Conservation (phyloP, 225 moss, liverwort and hornwort species). For the Sphagnum tenellum region DNA sequence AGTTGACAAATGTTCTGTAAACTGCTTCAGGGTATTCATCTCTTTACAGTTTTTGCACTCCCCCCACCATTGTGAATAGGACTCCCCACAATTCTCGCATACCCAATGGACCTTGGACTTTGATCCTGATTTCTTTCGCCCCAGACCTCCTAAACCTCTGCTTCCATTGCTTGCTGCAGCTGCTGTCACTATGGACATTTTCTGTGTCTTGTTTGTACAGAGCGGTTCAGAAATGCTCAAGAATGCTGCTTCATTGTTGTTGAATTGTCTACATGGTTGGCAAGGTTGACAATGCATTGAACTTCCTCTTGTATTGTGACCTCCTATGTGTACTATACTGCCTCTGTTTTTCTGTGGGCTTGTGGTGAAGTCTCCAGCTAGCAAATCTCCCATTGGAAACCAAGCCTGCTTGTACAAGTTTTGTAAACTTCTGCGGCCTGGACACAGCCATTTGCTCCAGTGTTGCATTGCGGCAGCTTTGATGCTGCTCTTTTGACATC, state of each 20-base stretch:
- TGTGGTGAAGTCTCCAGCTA: conserved; percentile 2
- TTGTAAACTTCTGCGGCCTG: conserved; percentile 6
- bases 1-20: conserved; percentile 47
- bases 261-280: conserved; percentile 7
- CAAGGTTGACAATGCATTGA: background rate
- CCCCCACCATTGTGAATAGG: conserved; percentile 95
- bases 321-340: background rate
- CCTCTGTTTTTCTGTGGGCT: background rate
- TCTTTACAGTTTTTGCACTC: conserved; percentile 70
- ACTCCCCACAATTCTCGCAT: conserved; percentile 92
- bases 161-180: conserved; percentile 7
- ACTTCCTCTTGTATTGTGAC: background rate
- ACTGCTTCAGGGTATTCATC: conserved; percentile 89
- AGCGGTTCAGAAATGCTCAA: conserved; percentile 9
- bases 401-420: conserved; percentile 8
- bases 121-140: conserved; percentile 46
- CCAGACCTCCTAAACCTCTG: conserved; percentile 27
- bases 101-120: conserved; percentile 78
- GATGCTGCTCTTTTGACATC: conserved; percentile 34
- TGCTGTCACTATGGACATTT: conserved; percentile 4
- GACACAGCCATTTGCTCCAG: conserved; percentile 13
- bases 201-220: conserved; percentile 14
- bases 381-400: conserved; percentile 1
- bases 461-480: conserved; percentile 18
- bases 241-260: conserved; percentile 8